These are phyloP conservation scores for Aspergillus niger DNA, from an alignment of 2,329 filamentous ascomycete species.

Conservation along the genomic window DNA sequence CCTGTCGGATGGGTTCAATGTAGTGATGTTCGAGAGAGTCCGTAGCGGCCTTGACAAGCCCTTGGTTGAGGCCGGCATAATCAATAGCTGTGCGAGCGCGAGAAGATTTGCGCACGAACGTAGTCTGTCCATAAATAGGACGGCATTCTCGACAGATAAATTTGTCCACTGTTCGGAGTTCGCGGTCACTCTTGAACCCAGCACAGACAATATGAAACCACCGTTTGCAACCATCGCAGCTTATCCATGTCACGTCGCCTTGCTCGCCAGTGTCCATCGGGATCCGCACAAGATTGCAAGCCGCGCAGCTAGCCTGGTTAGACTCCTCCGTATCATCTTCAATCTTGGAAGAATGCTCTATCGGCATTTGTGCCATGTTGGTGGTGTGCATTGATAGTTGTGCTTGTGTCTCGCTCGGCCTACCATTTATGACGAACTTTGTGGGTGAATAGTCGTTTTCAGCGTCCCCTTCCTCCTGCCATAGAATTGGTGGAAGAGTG, in stretches of 20 bases:
- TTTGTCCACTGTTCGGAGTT: slow-evolving; percentile 68
- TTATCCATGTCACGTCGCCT: slow-evolving; percentile 62
- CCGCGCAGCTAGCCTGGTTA: slow-evolving; percentile 55
- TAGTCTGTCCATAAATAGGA: slow-evolving; percentile 63
- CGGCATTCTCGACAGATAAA: slow-evolving; percentile 65
- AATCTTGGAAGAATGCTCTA: slow-evolving; percentile 25
- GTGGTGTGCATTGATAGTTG: slow-evolving; percentile 7
- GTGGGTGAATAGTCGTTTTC: slow-evolving; percentile 13
- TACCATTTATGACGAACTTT: slow-evolving; percentile 14
- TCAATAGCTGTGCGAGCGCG: slow-evolving; percentile 67
- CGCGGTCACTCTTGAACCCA: slow-evolving; percentile 64
- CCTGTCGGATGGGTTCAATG: slow-evolving; percentile 67
- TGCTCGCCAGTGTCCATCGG: slow-evolving; percentile 56
- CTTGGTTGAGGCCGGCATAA: slow-evolving; percentile 68
- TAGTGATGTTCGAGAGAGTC: slow-evolving; percentile 69
- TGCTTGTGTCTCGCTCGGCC: slow-evolving; percentile 8
- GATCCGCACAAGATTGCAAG: slow-evolving; percentile 58
- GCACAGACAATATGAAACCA: slow-evolving; percentile 71
- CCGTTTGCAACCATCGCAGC: slow-evolving; percentile 67
- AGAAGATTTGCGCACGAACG: slow-evolving; percentile 67
- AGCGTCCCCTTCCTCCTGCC: slow-evolving; percentile 33
- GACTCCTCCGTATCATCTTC: slow-evolving; percentile 34
- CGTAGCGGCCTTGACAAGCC: slow-evolving; percentile 65
- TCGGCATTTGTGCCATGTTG: slow-evolving; percentile 14
- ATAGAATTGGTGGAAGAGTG: slow-evolving; percentile 35